phyloP scores from a whole-genome alignment of 139 green algal genomes.

The Desmodesmus armatus region DNA sequence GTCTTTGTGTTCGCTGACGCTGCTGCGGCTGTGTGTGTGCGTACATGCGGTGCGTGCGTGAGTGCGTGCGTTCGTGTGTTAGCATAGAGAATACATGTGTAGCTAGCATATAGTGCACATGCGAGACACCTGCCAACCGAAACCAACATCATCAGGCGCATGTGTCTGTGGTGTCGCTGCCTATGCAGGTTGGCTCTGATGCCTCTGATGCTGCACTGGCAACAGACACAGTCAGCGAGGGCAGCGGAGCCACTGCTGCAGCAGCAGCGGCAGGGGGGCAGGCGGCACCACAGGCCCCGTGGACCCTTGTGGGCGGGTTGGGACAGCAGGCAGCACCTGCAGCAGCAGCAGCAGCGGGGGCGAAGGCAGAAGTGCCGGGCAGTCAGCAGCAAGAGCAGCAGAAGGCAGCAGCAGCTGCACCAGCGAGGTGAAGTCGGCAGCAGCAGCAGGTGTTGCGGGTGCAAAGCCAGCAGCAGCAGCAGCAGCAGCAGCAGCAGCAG shows the following conservation, averaged over 20 bases:
- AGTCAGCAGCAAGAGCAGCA: neutral
- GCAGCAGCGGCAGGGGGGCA: neutral
- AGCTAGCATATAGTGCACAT: no score
- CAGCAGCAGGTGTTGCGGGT: neutral
- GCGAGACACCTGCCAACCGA: no score
- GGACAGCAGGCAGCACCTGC: no score
- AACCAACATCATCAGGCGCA: no score
- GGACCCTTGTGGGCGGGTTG: neutral
- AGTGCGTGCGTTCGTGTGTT: no score
- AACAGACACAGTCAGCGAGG: constrained; percentile 3
- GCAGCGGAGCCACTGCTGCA: neutral
- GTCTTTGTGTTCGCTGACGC: no score
- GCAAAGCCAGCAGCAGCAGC: neutral
- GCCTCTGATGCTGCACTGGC: neutral
- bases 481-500: neutral
- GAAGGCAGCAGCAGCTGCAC: neutral
- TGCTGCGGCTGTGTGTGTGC: no score
- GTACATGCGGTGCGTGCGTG: no score
- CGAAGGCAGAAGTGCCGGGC: neutral
- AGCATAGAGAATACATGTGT: no score
- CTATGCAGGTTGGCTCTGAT: constrained; percentile 9
- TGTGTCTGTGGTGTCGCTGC: no score
- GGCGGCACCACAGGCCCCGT: neutral
- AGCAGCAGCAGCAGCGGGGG: neutral
- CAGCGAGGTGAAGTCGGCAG: neutral